Conservation (phyloP, 345 rosid genomes). For the Eucalyptus sp. region DNA sequence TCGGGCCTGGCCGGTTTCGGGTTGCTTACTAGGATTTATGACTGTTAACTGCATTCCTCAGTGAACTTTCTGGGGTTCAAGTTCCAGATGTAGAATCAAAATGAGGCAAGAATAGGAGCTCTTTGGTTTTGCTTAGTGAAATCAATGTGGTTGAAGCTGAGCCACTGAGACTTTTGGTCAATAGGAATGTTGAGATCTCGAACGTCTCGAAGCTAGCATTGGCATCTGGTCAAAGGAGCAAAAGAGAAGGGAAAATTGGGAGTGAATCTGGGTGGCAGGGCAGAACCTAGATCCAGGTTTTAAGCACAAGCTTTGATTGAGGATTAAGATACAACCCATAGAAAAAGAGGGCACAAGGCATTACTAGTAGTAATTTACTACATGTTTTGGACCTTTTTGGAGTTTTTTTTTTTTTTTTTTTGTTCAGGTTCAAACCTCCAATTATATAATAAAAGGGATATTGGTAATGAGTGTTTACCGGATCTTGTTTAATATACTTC, state of each 20-base stretch:
- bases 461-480: neutral
- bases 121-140: neutral
- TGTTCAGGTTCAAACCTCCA: neutral
- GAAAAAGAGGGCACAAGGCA: neutral
- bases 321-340: neutral
- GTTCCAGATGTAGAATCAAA: neutral
- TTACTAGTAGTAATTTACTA: neutral
- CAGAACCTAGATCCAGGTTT: neutral
- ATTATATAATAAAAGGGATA: neutral
- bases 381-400: neutral
- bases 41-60: neutral
- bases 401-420: neutral
- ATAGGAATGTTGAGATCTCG: neutral
- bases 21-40: neutral
- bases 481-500: neutral
- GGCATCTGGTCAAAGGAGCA: neutral
- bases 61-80: neutral
- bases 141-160: neutral
- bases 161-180: neutral
- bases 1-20: neutral
- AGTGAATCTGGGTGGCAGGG: neutral
- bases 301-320: neutral
- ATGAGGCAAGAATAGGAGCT: neutral
- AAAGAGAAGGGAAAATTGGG: neutral
- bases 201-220: neutral